These are phyloP conservation scores for Aspergillus oerlinghausenensis DNA, from an alignment of 2,329 filamentous ascomycete genomes.

Conservation along the genomic window DNA sequence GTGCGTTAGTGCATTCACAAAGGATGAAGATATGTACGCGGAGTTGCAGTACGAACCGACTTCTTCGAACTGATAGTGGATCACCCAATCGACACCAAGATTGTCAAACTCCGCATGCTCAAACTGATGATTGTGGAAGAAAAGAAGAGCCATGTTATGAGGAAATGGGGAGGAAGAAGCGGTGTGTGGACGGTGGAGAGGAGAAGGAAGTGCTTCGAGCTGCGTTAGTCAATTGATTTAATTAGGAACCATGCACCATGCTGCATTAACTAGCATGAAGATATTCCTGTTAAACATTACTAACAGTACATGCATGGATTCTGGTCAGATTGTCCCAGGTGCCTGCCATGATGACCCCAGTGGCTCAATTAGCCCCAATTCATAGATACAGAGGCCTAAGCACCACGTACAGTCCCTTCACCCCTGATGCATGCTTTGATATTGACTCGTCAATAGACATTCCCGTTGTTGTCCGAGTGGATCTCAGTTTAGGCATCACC, in stretches of 20 bases:
- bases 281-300: background rate
- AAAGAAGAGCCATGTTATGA: slow-evolving; percentile 24
- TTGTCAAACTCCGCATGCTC: slow-evolving; percentile 43
- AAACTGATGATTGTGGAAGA: slow-evolving; percentile 12
- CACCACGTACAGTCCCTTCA: background rate
- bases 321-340: background rate
- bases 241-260: background rate
- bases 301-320: background rate
- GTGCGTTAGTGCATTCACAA: background rate
- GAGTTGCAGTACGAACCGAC: slow-evolving; percentile 49
- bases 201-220: background rate
- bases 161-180: slow-evolving; percentile 2
- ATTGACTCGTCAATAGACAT: background rate
- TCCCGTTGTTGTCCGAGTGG: background rate
- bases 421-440: background rate
- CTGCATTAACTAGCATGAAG: background rate
- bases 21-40: background rate
- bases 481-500: background rate
- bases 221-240: background rate
- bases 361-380: background rate
- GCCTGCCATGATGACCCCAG: background rate
- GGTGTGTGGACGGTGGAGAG: slow-evolving; percentile 1
- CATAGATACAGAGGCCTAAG: background rate
- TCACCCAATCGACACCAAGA: slow-evolving; percentile 80
- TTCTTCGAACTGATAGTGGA: slow-evolving; percentile 69